A percentile compares a stretch with the other conserved stretches of the same genome.
Conservation (phyloP, 768 basidiomycete species). For the Cubamyces lactineus region DNA sequence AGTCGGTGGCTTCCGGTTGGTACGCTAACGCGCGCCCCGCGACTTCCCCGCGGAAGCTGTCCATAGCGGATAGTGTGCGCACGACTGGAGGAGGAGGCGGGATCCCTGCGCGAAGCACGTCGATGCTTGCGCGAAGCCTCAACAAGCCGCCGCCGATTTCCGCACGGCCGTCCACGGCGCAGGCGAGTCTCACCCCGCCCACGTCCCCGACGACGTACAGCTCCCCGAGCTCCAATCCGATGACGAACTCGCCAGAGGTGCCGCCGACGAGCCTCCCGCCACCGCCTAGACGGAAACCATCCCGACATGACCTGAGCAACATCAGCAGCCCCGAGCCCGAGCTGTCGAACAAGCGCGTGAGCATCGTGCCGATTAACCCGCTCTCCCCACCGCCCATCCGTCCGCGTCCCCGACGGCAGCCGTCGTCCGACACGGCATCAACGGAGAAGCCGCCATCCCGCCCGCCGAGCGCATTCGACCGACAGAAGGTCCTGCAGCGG, state of each 20-base stretch:
- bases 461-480: slow-evolving; percentile 34
- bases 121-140: slow-evolving; percentile 15
- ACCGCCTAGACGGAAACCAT: slow-evolving; percentile 43
- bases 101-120: slow-evolving; percentile 18
- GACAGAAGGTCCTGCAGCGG: slow-evolving; percentile 31
- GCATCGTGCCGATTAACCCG: slow-evolving; percentile 38
- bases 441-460: slow-evolving; percentile 12
- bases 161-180: slow-evolving; percentile 43
- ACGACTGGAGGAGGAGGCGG: neutral
- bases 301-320: slow-evolving; percentile 35
- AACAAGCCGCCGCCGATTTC: slow-evolving; percentile 25
- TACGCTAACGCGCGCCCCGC: slow-evolving; percentile 8
- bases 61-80: slow-evolving; percentile 7
- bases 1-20: slow-evolving; percentile 3
- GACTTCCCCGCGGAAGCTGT: slow-evolving; percentile 9
- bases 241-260: slow-evolving; percentile 36
- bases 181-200: slow-evolving; percentile 33
- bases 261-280: slow-evolving; percentile 47
- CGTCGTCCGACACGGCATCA: slow-evolving; percentile 6
- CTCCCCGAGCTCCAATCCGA: slow-evolving; percentile 2
- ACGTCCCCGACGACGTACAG: slow-evolving; percentile 26
- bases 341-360: slow-evolving; percentile 24
- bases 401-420: slow-evolving; percentile 16
- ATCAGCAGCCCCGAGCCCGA: neutral
- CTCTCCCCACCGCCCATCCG: slow-evolving; percentile 42